phyloP scores from a whole-genome alignment of 1,139 yeast species.

The Hyphopichia fennica region DNA sequence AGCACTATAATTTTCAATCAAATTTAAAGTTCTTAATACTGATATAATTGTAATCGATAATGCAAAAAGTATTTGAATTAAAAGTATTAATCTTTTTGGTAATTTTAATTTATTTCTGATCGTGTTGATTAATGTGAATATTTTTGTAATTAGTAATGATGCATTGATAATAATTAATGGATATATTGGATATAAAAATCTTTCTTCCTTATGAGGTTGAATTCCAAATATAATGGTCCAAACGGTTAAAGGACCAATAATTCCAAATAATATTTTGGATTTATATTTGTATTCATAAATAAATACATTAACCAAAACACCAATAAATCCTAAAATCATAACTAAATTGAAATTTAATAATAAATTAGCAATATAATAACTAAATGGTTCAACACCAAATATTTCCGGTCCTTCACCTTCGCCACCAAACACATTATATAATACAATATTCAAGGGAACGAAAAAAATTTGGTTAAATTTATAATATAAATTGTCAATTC shows the following conservation, averaged over 20 bases:
- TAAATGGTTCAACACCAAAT: constrained; percentile 85
- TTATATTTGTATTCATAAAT: constrained; percentile 11
- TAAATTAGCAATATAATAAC: constrained; percentile 70
- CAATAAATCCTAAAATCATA: constrained; percentile 46
- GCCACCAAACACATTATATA: constrained; percentile 78
- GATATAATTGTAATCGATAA: constrained; percentile 32
- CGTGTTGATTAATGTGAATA: constrained; percentile 13
- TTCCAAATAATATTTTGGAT: constrained; percentile 9
- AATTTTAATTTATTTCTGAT: constrained; percentile 1
- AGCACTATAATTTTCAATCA: constrained; percentile 60
- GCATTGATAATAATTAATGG: constrained; percentile 67
- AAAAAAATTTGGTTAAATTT: constrained; percentile 42
- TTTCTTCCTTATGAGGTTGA: constrained; percentile 93
- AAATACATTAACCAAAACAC: constrained; percentile 28
- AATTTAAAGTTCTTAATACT: constrained; percentile 32
- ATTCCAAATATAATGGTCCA: constrained; percentile 69
- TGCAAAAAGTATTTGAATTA: constrained; percentile 10
- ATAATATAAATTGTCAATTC: constrained; percentile 67
- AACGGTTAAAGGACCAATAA: constrained; percentile 42
- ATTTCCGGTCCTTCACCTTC: constrained; percentile 83
- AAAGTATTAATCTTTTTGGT: background rate
- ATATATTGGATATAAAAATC: constrained; percentile 85
- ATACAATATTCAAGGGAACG: constrained; percentile 80
- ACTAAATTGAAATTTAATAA: constrained; percentile 69
- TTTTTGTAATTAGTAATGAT: constrained; percentile 47